These are phyloP conservation scores for Apiospora marii DNA, from an alignment of 2,329 filamentous ascomycete genomes.

Conservation along the genomic window DNA sequence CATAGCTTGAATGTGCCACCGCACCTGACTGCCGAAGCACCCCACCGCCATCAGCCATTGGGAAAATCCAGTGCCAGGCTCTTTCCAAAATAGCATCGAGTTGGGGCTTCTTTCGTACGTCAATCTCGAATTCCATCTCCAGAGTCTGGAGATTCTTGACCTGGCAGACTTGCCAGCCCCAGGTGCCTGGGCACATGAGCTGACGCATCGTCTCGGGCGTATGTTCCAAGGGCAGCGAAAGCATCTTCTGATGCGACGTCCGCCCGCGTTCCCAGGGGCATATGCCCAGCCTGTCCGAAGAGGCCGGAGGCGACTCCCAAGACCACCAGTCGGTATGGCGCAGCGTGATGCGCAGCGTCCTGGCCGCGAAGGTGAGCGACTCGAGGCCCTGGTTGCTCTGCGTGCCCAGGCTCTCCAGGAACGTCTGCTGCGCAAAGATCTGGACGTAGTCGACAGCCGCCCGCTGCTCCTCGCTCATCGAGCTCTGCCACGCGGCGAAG, in stretches of 20 bases:
- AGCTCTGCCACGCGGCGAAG: conserved; percentile 21
- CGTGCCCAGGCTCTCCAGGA: conserved; percentile 22
- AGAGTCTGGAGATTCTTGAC: conserved; percentile 24
- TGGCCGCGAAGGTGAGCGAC: conserved; percentile 14
- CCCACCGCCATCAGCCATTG: conserved; percentile 10
- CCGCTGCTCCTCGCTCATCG: conserved; percentile 23
- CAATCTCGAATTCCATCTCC: conserved; percentile 28
- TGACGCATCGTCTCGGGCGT: conserved; percentile 14
- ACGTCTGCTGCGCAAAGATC: conserved; percentile 27
- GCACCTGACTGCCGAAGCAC: conserved; percentile 19
- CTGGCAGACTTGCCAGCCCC: conserved; percentile 26
- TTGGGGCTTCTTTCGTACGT: conserved; percentile 23
- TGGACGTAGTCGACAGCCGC: conserved; percentile 23
- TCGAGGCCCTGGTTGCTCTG: not conserved
- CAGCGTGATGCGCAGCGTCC: conserved; percentile 25
- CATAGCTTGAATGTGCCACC: conserved; percentile 22
- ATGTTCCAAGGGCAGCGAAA: conserved; percentile 21
- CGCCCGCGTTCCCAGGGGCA: conserved; percentile 26
- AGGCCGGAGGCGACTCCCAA: conserved; percentile 25
- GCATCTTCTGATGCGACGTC: conserved; percentile 26
- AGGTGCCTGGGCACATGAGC: conserved; percentile 24
- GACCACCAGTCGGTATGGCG: conserved; percentile 27
- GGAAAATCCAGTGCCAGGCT: conserved; percentile 27
- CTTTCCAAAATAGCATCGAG: conserved; percentile 25
- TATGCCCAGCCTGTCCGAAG: conserved; percentile 25